Conservation (phyloP, 2,329 filamentous ascomycete genomes). For the Basipetospora chlamydospora region DNA sequence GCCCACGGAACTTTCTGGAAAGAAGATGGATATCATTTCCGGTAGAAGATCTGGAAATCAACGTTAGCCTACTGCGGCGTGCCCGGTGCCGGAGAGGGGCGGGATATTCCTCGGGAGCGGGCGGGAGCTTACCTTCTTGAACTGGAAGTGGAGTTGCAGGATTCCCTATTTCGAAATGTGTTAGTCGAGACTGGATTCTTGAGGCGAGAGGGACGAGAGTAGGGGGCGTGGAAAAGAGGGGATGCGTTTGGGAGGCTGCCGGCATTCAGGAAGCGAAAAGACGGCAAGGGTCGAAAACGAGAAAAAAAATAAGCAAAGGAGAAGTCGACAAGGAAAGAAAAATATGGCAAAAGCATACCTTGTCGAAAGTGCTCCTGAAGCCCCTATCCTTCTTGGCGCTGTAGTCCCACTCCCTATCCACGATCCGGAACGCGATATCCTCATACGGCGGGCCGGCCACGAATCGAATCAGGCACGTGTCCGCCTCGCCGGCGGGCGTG, state of each 20-base stretch:
- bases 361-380: slow-evolving; percentile 94
- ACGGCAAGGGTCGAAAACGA: slow-evolving; percentile 10
- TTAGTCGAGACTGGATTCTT: too few species aligned
- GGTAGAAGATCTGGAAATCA: too few species aligned
- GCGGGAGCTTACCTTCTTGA: slow-evolving; percentile 67
- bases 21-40: background rate
- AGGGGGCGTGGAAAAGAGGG: too few species aligned
- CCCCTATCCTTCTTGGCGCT: slow-evolving; percentile 88
- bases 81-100: too few species aligned
- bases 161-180: slow-evolving; percentile 51
- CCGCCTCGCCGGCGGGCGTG: slow-evolving; percentile 85
- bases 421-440: slow-evolving; percentile 91
- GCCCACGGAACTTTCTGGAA: slow-evolving; percentile 22
- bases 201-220: too few species aligned
- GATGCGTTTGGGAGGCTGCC: too few species aligned
- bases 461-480: slow-evolving; percentile 93
- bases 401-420: slow-evolving; percentile 98
- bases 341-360: slow-evolving; percentile 43
- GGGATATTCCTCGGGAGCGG: too few species aligned
- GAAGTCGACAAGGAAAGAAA: slow-evolving; percentile 8
- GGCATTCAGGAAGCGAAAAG: too few species aligned
- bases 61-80: too few species aligned
- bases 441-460: slow-evolving; percentile 91
- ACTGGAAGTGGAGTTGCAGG: slow-evolving; percentile 91
- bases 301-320: slow-evolving; percentile 7